Conservation (phyloP, 371 early-diverging fungal species). For the Mortierella sp. region DNA sequence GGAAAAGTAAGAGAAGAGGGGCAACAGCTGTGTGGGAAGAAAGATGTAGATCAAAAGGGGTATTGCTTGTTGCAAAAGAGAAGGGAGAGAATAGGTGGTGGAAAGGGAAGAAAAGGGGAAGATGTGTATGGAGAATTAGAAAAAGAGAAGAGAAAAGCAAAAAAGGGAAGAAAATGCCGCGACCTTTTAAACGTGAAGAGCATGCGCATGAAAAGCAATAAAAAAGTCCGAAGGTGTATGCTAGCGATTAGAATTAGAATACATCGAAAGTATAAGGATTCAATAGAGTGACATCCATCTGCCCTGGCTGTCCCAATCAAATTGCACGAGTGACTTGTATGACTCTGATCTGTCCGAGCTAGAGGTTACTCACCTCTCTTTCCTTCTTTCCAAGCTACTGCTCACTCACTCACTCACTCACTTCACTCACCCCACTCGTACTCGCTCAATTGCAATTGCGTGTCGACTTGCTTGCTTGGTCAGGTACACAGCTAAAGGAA, state of each 20-base stretch:
- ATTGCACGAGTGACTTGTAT: conserved; percentile 7
- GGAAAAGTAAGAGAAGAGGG: neutral
- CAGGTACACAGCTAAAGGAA: conserved; percentile 9
- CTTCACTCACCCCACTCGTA: no score
- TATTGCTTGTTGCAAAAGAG: neutral
- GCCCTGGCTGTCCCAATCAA: neutral
- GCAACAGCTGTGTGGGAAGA: conserved; percentile 14
- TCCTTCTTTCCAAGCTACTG: neutral
- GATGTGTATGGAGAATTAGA: conserved; percentile 15
- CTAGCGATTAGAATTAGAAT: neutral
- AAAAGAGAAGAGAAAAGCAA: conserved; percentile 6
- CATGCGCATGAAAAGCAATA: conserved; percentile 14
- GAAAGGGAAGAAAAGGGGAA: neutral
- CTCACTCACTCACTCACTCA: neutral
- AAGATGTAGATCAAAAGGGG: conserved; percentile 31
- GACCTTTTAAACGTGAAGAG: neutral
- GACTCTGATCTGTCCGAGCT: conserved; percentile 8
- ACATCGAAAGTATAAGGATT: neutral
- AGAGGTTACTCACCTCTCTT: neutral
- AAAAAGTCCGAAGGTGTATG: neutral
- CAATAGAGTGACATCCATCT: neutral
- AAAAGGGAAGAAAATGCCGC: conserved; percentile 8
- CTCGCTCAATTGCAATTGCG: neutral
- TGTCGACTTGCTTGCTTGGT: neutral
- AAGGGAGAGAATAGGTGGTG: conserved; percentile 16